Percentiles rank a stretch among this genome's conserved stretches.
Conservation (phyloP, 2,329 filamentous ascomycete species). For the Diaporthe citrichinensis region DNA sequence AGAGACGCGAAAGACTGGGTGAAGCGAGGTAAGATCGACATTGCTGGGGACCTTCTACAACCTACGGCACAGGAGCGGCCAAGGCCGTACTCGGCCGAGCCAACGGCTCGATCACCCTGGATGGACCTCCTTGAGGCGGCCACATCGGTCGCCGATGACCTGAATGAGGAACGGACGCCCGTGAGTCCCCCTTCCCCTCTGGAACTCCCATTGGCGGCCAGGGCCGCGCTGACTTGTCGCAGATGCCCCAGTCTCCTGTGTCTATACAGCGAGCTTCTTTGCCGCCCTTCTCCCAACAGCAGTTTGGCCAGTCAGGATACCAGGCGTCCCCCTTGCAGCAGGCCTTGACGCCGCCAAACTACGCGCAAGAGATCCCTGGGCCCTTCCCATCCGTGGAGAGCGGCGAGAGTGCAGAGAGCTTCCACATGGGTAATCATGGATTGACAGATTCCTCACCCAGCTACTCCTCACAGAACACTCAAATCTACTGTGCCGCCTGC, state of each 20-base stretch:
- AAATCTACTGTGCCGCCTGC: slow-evolving; percentile 94
- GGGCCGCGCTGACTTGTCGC: slow-evolving; percentile 47
- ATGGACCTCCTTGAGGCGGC: slow-evolving; percentile 95
- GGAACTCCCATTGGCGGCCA: slow-evolving; percentile 52
- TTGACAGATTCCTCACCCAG: slow-evolving; percentile 79
- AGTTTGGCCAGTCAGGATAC: slow-evolving; percentile 74
- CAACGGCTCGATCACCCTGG: slow-evolving; percentile 86
- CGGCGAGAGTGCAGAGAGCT: slow-evolving; percentile 78
- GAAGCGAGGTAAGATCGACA: slow-evolving; percentile 69
- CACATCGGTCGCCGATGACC: slow-evolving; percentile 85
- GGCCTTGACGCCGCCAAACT: slow-evolving; percentile 86
- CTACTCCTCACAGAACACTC: slow-evolving; percentile 81
- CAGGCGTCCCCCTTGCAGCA: slow-evolving; percentile 93
- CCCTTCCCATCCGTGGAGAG: slow-evolving; percentile 93
- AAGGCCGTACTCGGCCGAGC: slow-evolving; percentile 90
- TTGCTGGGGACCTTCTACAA: slow-evolving; percentile 69
- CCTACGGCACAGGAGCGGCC: slow-evolving; percentile 74
- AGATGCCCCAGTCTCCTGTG: slow-evolving; percentile 76
- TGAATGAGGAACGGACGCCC: slow-evolving; percentile 91
- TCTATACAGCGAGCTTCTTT: slow-evolving; percentile 74
- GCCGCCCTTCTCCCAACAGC: slow-evolving; percentile 68
- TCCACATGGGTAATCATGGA: slow-evolving; percentile 77
- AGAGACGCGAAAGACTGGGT: slow-evolving; percentile 77
- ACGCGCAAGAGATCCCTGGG: slow-evolving; percentile 76
- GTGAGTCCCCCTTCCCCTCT: slow-evolving; percentile 64